Evolutionary conservation across 805 yeast species (phyloP), one percentile per base, ranked within the genome.

Genomic region (Myxozyma geophila): DNA sequence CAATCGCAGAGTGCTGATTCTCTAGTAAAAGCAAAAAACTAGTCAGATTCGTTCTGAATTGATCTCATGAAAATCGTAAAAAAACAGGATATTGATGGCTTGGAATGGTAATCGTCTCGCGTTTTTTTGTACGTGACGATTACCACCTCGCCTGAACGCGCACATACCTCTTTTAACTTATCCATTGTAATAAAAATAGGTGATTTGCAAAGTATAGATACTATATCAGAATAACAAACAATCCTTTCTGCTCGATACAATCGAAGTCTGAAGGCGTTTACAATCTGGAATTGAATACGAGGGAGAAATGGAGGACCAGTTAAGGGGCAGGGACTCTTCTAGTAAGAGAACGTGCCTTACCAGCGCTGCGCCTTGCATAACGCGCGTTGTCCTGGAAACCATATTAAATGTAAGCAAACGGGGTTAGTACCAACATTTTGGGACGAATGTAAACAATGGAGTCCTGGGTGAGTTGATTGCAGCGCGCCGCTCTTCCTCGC

Each of bases 1-100:
- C 74, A 90, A 82, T 81, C 93, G 92, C 78, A 95, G 86, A 79
- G 87, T 87, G 83, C 82, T 87, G 81, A 92, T 82, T 85, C 91
- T 92, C 96, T 90, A 69, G 36, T 39, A 5, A 36, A 10, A 5
- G 9, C 4, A 21, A 23, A 23, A 23, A 40, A 23, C 1, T 15
- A 36, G 44, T 33, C 13, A 28, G 35, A 12, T 12, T 33, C 40
- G 13, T 28, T 33, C 46, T 21, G 2, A 37, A 17, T 39, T 12
- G n/a, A 39, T 39, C 13, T 15, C 41, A 39, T 39, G n/a, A 15
- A 39, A 12, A 39, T 15, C 3, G 6, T 3, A 43, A 13, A 43
- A 33, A 46, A 46, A n/a, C 21, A 43, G 47, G 4, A n/a, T 43
- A 43, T 46, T 46, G 50, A 46, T 46, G 8, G 50, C 35, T 19